Conservation (phyloP, 352 stramenopile species). For the Pythium dissimile region DNA sequence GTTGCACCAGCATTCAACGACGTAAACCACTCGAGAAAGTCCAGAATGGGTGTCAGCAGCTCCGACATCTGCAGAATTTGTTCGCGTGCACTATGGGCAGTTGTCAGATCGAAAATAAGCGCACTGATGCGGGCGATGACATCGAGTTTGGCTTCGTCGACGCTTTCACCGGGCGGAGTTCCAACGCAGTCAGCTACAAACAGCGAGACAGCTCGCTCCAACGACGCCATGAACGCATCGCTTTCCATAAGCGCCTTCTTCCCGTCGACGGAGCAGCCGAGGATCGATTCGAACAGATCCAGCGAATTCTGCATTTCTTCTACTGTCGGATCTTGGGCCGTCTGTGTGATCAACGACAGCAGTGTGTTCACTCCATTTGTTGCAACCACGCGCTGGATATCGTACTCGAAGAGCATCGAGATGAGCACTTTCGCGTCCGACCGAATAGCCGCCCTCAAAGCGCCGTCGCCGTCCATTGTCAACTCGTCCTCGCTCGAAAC, state of each 20-base stretch:
- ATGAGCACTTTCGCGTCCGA: slow-evolving; percentile 41
- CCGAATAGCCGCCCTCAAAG: background rate
- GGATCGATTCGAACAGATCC: slow-evolving; percentile 61
- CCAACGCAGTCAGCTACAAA: slow-evolving; percentile 2
- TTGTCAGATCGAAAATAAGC: slow-evolving; percentile 48
- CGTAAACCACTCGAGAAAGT: slow-evolving; percentile 19
- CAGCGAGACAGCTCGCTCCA: slow-evolving; percentile 30
- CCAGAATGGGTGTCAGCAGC: slow-evolving; percentile 13
- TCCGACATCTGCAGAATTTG: slow-evolving; percentile 40
- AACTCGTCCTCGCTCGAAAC: background rate
- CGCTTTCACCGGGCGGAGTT: slow-evolving; percentile 15
- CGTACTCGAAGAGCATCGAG: slow-evolving; percentile 51
- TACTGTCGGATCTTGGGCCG: slow-evolving; percentile 14
- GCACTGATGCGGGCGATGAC: slow-evolving; percentile 45
- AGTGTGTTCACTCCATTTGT: slow-evolving; percentile 64
- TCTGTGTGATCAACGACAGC: slow-evolving; percentile 32
- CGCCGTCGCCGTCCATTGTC: slow-evolving; percentile 1
- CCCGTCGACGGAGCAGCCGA: slow-evolving; percentile 39
- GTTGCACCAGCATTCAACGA: background rate
- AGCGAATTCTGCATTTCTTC: slow-evolving; percentile 43
- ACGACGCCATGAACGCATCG: slow-evolving; percentile 35
- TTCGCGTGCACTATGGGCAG: slow-evolving; percentile 32
- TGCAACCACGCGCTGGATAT: slow-evolving; percentile 59
- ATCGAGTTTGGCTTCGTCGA: slow-evolving; percentile 39
- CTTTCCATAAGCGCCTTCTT: slow-evolving; percentile 51